A percentile compares a stretch with the other conserved stretches of the same genome.
phyloP scores from a whole-genome alignment of 305 asterid species.

The Ruellia speciosa region DNA sequence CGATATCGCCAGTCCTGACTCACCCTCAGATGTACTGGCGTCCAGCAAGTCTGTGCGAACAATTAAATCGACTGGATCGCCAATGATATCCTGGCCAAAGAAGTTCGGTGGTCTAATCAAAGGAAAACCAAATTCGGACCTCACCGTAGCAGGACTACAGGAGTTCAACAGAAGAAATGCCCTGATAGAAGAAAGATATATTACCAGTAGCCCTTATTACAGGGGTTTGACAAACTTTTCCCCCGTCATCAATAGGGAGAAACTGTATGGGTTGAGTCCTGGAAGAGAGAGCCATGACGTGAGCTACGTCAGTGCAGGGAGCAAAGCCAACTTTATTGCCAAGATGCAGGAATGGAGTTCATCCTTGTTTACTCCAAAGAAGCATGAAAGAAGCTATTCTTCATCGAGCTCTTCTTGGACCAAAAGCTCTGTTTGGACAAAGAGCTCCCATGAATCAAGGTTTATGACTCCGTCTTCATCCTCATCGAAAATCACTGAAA shows the following conservation, averaged over 20 bases:
- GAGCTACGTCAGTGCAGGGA: conserved; percentile 32
- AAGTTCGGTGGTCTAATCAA: conserved; percentile 24
- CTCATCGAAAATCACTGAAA: conserved; percentile 20
- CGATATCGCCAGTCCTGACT: conserved; percentile 30
- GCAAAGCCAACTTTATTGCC: conserved; percentile 36
- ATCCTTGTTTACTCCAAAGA: conserved; percentile 29
- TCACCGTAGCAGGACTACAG: conserved; percentile 34
- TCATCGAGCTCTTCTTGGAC: conserved; percentile 23
- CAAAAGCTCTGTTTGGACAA: conserved; percentile 25
- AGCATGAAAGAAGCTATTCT: conserved; percentile 20
- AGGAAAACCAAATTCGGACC: conserved; percentile 27
- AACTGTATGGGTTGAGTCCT: conserved; percentile 33
- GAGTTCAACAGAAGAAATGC: conserved; percentile 41
- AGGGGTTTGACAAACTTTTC: conserved; percentile 61
- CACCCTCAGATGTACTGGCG: conserved; percentile 28
- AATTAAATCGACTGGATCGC: conserved; percentile 36
- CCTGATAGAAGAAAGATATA: conserved; percentile 24
- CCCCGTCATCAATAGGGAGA: conserved; percentile 38
- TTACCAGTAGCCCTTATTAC: conserved; percentile 58
- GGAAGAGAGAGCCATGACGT: conserved; percentile 46
- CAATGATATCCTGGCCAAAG: conserved; percentile 37
- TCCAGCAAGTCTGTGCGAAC: conserved; percentile 30
- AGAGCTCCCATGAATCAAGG: conserved; percentile 21
- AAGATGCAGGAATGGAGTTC: conserved; percentile 43
- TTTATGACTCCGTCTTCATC: conserved; percentile 21